Conservation (phyloP, 148 eudicot species). For the Rhododendron kiyosumense region DNA sequence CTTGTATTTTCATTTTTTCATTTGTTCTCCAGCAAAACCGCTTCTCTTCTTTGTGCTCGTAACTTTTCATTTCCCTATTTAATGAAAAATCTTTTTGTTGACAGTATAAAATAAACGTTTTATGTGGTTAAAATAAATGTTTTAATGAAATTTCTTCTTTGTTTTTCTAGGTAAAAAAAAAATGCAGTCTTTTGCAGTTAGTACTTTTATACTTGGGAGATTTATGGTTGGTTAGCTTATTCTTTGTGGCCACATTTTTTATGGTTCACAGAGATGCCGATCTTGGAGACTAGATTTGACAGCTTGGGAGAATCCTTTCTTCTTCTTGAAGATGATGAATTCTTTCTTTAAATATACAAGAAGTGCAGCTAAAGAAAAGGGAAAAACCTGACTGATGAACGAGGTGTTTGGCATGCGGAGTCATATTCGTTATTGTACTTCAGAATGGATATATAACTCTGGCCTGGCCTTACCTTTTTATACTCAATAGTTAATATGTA, state of each 20-base stretch:
- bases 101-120: too few species aligned
- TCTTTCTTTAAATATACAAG: not conserved
- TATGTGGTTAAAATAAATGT: too few species aligned
- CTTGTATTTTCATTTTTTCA: not conserved
- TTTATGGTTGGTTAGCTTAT: not conserved
- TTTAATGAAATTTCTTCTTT: too few species aligned
- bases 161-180: not conserved
- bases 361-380: not conserved
- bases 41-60: not conserved
- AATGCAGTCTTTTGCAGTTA: not conserved
- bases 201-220: not conserved
- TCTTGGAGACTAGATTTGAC: constrained; percentile 10
- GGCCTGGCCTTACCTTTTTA: not conserved
- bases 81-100: not conserved
- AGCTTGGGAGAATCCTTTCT: constrained; percentile 6
- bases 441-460: not conserved
- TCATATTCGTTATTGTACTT: not conserved
- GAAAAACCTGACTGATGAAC: not conserved
- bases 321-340: not conserved
- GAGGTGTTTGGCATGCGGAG: constrained; percentile 12
- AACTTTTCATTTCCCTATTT: not conserved
- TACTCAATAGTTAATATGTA: not conserved
- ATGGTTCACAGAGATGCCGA: not conserved
- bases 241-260: not conserved
- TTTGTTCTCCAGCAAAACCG: not conserved